Conservation (phyloP, 2,329 filamentous ascomycete species). For the Talaromyces sp. region DNA sequence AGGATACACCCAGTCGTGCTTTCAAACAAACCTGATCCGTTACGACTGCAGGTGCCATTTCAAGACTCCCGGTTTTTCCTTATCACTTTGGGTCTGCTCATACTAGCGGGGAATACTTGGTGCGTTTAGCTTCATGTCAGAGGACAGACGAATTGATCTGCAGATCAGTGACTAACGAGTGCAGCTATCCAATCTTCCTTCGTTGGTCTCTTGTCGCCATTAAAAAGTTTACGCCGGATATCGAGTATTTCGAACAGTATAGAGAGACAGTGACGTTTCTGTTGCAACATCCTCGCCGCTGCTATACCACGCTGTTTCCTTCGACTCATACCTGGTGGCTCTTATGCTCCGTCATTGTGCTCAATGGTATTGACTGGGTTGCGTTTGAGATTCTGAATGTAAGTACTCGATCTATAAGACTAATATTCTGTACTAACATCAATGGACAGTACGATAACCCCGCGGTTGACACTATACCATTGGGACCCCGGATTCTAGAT, state of each 20-base stretch:
- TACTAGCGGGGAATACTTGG: background rate
- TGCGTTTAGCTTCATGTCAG: background rate
- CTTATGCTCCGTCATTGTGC: constrained; percentile 47
- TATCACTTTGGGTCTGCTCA: background rate
- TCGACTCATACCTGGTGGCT: constrained; percentile 58
- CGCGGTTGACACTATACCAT: constrained; percentile 12
- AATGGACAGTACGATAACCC: constrained; percentile 3
- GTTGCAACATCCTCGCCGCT: constrained; percentile 58
- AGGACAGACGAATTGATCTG: background rate
- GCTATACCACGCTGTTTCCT: constrained; percentile 60
- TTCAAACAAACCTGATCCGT: background rate
- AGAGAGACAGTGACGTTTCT: constrained; percentile 51
- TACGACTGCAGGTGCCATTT: background rate
- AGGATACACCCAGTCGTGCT: background rate
- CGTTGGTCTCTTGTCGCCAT: background rate
- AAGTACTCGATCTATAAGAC: background rate
- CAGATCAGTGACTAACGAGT: background rate
- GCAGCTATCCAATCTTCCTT: background rate
- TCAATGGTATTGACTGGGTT: constrained; percentile 55
- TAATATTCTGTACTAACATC: background rate
- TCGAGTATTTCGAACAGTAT: background rate
- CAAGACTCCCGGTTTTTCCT: background rate
- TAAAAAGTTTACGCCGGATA: background rate
- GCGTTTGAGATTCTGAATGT: constrained; percentile 50
- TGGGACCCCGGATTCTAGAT: constrained; percentile 48